These are phyloP conservation scores for Neurospora sp. DNA, from an alignment of 495 filamentous ascomycete genomes.

Conservation along the genomic window DNA sequence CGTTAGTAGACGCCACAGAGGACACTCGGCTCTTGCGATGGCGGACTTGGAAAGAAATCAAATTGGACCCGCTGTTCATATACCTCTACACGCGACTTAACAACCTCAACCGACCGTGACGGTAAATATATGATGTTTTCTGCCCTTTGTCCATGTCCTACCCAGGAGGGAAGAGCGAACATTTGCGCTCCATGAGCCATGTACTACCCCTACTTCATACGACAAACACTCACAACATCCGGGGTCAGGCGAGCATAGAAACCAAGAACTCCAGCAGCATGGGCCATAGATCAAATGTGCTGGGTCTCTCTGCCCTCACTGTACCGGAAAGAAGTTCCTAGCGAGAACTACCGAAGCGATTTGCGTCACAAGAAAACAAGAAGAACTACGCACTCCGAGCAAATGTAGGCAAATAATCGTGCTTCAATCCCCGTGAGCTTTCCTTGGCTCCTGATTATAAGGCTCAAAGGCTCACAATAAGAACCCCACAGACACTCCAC, in stretches of 20 bases:
- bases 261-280: background rate
- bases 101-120: background rate
- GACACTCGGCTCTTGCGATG: background rate
- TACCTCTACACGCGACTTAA: background rate
- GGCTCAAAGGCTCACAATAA: background rate
- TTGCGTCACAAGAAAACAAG: background rate
- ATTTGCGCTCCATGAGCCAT: background rate
- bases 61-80: rapidly evolving
- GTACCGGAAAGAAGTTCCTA: background rate
- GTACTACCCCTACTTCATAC: background rate
- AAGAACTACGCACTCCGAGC: background rate
- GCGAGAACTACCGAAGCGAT: background rate
- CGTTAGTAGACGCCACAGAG: background rate
- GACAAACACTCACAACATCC: background rate
- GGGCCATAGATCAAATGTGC: background rate
- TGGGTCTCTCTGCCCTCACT: background rate
- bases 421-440: background rate
- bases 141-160: background rate
- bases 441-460: background rate
- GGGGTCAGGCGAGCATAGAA: background rate
- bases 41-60: background rate
- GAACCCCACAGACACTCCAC: background rate
- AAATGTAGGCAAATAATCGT: background rate
- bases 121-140: background rate
- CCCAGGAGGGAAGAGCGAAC: background rate